These are phyloP conservation scores for Pseudovirgaria hyperparasitica DNA, from an alignment of 2,329 filamentous ascomycete genomes.

Conservation along the genomic window DNA sequence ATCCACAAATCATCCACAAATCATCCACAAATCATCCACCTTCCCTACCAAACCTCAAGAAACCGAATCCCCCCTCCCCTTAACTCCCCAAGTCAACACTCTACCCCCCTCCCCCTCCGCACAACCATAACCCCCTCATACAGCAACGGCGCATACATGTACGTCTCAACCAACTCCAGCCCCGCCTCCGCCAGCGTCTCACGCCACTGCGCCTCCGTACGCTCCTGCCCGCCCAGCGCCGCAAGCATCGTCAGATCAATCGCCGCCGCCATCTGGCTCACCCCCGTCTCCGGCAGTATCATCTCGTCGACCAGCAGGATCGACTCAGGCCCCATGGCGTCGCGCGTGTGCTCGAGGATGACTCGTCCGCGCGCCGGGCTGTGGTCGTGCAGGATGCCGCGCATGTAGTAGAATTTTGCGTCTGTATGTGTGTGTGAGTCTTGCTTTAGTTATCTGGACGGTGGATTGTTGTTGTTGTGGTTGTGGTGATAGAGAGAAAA, in stretches of 20 bases:
- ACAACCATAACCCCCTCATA: too few relatives aligned
- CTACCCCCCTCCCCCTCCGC: too few relatives aligned
- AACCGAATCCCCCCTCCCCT: too few relatives aligned
- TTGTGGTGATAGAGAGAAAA: too few relatives aligned
- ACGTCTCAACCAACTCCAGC: constrained; percentile 3
- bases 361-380: constrained; percentile 17
- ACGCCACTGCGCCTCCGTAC: constrained; percentile 23
- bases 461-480: too few relatives aligned
- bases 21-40: too few relatives aligned
- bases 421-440: constrained; percentile 7
- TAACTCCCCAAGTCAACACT: too few relatives aligned
- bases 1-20: too few relatives aligned
- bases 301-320: constrained; percentile 32
- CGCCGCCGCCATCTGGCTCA: constrained; percentile 16
- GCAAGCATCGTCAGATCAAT: constrained; percentile 29
- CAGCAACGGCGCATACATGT: too few relatives aligned
- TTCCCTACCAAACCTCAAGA: too few relatives aligned
- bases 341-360: constrained; percentile 22
- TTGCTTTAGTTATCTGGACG: too few relatives aligned
- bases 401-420: constrained; percentile 26
- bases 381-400: constrained; percentile 27
- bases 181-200: constrained; percentile 9
- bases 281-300: constrained; percentile 24
- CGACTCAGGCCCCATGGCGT: constrained; percentile 23
- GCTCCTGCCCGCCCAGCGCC: constrained; percentile 19